Conservation (phyloP, 352 stramenopile species). For the Phytophthora rubi region DNA sequence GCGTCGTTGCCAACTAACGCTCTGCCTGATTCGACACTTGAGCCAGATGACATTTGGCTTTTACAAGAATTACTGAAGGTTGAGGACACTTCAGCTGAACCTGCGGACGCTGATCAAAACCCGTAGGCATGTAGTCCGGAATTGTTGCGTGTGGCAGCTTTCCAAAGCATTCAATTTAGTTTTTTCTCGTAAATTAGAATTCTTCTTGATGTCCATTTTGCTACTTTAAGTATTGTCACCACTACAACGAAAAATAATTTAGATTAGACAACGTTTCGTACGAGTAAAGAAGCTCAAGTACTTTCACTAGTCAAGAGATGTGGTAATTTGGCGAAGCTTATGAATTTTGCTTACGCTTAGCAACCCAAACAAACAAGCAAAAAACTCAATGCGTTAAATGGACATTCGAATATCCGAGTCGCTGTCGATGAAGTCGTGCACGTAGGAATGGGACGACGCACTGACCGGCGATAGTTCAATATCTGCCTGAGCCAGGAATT, state of each 20-base stretch:
- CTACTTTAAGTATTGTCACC: not conserved
- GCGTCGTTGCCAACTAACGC: not conserved
- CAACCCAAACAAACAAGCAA: not conserved
- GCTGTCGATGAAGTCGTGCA: constrained; percentile 18
- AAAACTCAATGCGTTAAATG: constrained; percentile 4
- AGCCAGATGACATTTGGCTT: constrained; percentile 22
- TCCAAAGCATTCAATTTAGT: not conserved
- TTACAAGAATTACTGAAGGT: constrained; percentile 15
- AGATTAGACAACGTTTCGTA: no score
- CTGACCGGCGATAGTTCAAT: constrained; percentile 33
- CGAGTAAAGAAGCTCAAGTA: no score
- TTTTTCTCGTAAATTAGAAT: not conserved
- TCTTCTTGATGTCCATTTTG: not conserved
- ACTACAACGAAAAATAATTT: no score
- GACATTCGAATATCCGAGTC: constrained; percentile 25
- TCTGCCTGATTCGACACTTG: constrained; percentile 5
- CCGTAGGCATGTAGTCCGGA: not conserved
- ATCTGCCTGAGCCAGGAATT: constrained; percentile 36
- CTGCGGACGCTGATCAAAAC: not conserved
- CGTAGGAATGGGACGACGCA: not conserved
- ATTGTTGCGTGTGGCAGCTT: not conserved
- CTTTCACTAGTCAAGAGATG: no score
- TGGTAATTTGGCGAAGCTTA: not conserved
- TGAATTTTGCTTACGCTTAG: not conserved
- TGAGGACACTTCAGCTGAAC: not conserved